phyloP scores from a whole-genome alignment of 1,284 basidiomycete species.

The Rhodotorula sp. region DNA sequence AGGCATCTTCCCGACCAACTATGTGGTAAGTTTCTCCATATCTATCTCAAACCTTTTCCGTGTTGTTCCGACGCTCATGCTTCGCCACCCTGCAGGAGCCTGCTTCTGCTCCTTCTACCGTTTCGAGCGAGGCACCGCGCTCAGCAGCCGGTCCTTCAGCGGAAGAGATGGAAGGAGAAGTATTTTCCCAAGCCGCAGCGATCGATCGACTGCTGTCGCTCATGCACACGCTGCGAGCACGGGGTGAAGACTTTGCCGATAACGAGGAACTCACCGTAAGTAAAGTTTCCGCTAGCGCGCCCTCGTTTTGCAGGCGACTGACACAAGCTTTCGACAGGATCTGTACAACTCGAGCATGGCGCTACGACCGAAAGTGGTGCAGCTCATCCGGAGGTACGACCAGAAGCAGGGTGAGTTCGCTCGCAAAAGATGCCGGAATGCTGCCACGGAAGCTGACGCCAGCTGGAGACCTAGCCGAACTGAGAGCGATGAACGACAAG shows the following conservation, averaged over 20 bases:
- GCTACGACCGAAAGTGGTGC: slow-evolving; percentile 89
- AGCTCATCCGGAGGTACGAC: slow-evolving; percentile 90
- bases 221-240: slow-evolving; percentile 68
- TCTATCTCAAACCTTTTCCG: not conserved
- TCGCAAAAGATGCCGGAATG: too few relatives aligned
- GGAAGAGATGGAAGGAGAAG: slow-evolving; percentile 80
- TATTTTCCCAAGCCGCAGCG: slow-evolving; percentile 78
- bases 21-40: slow-evolving; percentile 65
- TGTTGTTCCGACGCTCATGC: slow-evolving; percentile 57
- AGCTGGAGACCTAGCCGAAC: slow-evolving; percentile 35
- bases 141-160: slow-evolving; percentile 53
- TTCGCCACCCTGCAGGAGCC: slow-evolving; percentile 61
- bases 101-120: slow-evolving; percentile 56
- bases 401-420: slow-evolving; percentile 75
- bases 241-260: slow-evolving; percentile 80
- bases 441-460: too few relatives aligned
- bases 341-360: slow-evolving; percentile 86
- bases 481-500: slow-evolving; percentile 43
- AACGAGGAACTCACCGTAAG: slow-evolving; percentile 87
- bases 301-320: not conserved
- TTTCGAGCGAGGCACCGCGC: not conserved
- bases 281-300: not conserved
- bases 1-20: slow-evolving; percentile 98
- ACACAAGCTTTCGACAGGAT: slow-evolving; percentile 58
- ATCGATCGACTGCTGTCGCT: slow-evolving; percentile 84